These are phyloP conservation scores for Phytophthora brassicae DNA, from an alignment of 352 stramenopile species.

Conservation along the genomic window DNA sequence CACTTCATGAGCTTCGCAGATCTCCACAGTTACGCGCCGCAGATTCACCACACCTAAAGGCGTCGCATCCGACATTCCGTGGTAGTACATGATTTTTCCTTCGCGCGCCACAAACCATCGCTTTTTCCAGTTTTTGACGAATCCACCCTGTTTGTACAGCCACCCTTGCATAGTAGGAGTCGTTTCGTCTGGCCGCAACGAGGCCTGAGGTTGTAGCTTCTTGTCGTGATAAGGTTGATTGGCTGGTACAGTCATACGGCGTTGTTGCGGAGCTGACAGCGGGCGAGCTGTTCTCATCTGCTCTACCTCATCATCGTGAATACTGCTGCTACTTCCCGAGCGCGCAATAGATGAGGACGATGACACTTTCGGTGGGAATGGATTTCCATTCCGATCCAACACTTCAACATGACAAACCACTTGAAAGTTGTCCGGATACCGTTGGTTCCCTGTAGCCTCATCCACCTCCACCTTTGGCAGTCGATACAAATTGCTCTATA, in stretches of 20 bases:
- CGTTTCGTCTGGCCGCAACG: constrained; percentile 28
- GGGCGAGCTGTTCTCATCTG: constrained; percentile 11
- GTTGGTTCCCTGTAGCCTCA: constrained; percentile 50
- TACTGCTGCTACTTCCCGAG: constrained; percentile 25
- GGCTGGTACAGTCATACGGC: constrained; percentile 31
- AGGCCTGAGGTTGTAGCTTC: constrained; percentile 16
- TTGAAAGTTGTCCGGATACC: constrained; percentile 58
- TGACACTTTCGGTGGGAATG: constrained; percentile 22
- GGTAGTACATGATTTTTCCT: constrained; percentile 80
- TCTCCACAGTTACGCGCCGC: constrained; percentile 54
- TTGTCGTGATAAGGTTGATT: constrained; percentile 17
- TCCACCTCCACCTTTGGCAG: constrained; percentile 65
- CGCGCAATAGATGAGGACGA: constrained; percentile 27
- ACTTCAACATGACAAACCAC: constrained; percentile 57
- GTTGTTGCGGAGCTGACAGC: constrained; percentile 24
- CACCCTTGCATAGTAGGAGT: constrained; percentile 63
- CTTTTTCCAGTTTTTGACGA: constrained; percentile 87
- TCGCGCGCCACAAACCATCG: constrained; percentile 83
- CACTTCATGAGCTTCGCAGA: constrained; percentile 56
- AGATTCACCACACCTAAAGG: constrained; percentile 72
- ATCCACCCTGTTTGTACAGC: constrained; percentile 77
- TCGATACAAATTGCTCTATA: constrained; percentile 48
- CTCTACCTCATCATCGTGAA: constrained; percentile 23
- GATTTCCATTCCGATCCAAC: constrained; percentile 30
- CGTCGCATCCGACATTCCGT: constrained; percentile 60